Percentiles rank a stretch among this genome's conserved stretches.
Conservation (phyloP, 768 basidiomycete species). For the Phylloporus sp. region DNA sequence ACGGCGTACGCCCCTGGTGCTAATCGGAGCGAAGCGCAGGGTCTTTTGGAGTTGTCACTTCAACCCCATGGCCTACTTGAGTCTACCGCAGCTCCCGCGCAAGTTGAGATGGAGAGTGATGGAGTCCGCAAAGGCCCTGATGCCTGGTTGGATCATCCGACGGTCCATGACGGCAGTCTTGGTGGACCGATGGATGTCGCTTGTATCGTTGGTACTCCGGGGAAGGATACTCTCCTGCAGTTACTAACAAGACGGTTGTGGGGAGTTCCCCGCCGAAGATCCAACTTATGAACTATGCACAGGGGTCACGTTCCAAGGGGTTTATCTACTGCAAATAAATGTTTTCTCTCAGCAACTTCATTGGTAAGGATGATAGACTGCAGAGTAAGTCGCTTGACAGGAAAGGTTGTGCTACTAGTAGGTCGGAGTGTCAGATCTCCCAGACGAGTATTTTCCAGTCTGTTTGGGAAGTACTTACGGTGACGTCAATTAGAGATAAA, state of each 20-base stretch:
- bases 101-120: slow-evolving; percentile 44
- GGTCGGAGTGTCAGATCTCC: no score
- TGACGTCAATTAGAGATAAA: no score
- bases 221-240: slow-evolving; percentile 45
- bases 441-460: no score
- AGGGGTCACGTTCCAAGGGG: not conserved
- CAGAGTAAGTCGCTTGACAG: no score
- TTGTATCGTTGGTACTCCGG: slow-evolving; percentile 63
- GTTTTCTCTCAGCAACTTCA: no score
- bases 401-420: no score
- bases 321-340: not conserved
- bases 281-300: not conserved
- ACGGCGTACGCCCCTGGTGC: slow-evolving; percentile 62
- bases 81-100: slow-evolving; percentile 52
- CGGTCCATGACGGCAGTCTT: slow-evolving; percentile 15
- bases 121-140: slow-evolving; percentile 13
- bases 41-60: slow-evolving; percentile 40
- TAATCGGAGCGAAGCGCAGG: slow-evolving; percentile 63
- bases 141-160: slow-evolving; percentile 18
- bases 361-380: no score
- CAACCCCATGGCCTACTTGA: slow-evolving; percentile 39
- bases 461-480: not conserved
- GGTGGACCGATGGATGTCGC: slow-evolving; percentile 36
- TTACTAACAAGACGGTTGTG: slow-evolving; percentile 56
- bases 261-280: no score